These are phyloP conservation scores for Epichloe sylvatica DNA, from an alignment of 2,329 filamentous ascomycete genomes.

Conservation along the genomic window DNA sequence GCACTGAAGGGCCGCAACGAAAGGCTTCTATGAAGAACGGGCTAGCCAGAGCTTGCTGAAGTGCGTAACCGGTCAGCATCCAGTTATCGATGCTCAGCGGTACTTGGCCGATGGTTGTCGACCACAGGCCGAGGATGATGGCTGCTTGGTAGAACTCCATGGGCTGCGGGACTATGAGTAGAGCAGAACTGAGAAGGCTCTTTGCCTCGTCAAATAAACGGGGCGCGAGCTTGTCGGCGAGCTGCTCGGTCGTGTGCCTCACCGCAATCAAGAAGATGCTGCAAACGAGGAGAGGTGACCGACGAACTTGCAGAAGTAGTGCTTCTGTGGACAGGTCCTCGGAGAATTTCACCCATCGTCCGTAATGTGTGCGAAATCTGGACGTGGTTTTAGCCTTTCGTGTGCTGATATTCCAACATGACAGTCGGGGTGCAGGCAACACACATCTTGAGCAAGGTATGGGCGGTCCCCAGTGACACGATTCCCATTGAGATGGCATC, in stretches of 20 bases:
- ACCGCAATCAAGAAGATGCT: conserved; percentile 15
- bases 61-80: conserved; percentile 14
- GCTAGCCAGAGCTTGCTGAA: conserved; percentile 13
- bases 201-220: conserved; percentile 13
- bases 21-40: conserved; percentile 9
- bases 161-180: conserved; percentile 9
- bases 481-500: conserved; percentile 13
- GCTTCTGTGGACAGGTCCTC: conserved; percentile 7
- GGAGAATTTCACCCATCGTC: conserved; percentile 15
- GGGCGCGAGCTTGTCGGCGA: conserved; percentile 12
- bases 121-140: conserved; percentile 15
- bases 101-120: conserved; percentile 14
- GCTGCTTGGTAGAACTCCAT: conserved; percentile 14
- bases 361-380: conserved; percentile 15
- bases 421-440: neutral
- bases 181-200: conserved; percentile 5
- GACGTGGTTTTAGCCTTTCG: neutral
- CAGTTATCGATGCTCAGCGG: conserved; percentile 17
- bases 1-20: neutral
- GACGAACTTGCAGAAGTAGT: conserved; percentile 4
- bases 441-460: conserved; percentile 11
- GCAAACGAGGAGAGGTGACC: conserved; percentile 12
- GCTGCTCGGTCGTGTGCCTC: conserved; percentile 12
- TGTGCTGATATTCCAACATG: neutral
- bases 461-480: conserved; percentile 8